These are phyloP conservation scores for Beverwykella pulmonaria DNA, from an alignment of 495 filamentous ascomycete species.

Conservation along the genomic window DNA sequence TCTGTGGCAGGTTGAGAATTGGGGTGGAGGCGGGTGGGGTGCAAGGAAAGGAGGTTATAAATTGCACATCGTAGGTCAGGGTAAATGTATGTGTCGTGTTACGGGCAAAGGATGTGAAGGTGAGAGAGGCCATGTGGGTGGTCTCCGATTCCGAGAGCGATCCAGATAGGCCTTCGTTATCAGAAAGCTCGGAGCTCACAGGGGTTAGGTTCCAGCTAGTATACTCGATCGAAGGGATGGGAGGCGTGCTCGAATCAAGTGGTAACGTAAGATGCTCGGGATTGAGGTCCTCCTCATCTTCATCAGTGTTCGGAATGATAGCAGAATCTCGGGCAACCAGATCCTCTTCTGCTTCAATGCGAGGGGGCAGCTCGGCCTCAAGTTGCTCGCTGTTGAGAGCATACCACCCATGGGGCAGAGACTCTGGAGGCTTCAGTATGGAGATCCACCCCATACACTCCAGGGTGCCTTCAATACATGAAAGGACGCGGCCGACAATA, in stretches of 20 bases:
- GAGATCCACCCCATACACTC: slow-evolving; percentile 82
- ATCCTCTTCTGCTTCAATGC: slow-evolving; percentile 33
- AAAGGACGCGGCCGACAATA: slow-evolving; percentile 74
- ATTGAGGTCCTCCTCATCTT: slow-evolving; percentile 50
- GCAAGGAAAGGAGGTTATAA: slow-evolving; percentile 46
- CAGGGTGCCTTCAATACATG: slow-evolving; percentile 63
- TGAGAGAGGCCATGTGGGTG: slow-evolving; percentile 31
- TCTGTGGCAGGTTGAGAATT: slow-evolving; percentile 9
- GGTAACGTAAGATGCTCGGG: slow-evolving; percentile 63
- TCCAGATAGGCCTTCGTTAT: slow-evolving; percentile 1
- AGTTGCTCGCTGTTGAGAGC: slow-evolving; percentile 50
- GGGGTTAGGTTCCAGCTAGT: slow-evolving; percentile 20
- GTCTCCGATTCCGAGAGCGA: background rate
- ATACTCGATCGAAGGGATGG: slow-evolving; percentile 26
- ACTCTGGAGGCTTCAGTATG: slow-evolving; percentile 56
- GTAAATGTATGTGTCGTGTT: slow-evolving; percentile 26
- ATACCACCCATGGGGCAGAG: slow-evolving; percentile 64
- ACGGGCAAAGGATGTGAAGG: slow-evolving; percentile 36
- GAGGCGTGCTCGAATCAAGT: slow-evolving; percentile 17
- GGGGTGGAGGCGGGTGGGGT: slow-evolving; percentile 27
- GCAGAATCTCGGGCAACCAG: slow-evolving; percentile 54
- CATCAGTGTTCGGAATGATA: slow-evolving; percentile 56
- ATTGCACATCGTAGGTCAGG: slow-evolving; percentile 42
- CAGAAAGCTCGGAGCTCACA: background rate
- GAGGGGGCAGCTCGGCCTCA: slow-evolving; percentile 53